Conservation (phyloP, 345 rosid species). For the Corchorus capsularis region DNA sequence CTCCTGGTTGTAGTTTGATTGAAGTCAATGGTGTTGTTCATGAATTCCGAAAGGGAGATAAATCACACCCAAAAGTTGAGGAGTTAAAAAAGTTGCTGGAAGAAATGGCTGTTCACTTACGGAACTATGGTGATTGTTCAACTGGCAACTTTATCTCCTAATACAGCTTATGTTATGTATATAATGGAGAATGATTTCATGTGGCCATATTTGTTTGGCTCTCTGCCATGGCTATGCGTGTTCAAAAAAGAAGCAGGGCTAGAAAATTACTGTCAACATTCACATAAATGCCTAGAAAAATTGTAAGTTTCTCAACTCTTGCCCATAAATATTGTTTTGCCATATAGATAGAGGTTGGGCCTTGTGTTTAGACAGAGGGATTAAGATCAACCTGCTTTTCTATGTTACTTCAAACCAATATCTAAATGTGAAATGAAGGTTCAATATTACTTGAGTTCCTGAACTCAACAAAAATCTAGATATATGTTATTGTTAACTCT, state of each 20-base stretch:
- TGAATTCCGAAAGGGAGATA: constrained; percentile 56
- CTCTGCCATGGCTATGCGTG: background rate
- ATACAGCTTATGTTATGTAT: background rate
- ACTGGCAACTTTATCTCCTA: background rate
- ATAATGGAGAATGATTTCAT: background rate
- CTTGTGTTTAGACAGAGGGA: background rate
- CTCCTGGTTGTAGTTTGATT: constrained; percentile 59
- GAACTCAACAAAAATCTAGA: no score
- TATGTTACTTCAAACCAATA: background rate
- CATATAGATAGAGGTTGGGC: background rate
- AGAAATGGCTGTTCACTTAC: constrained; percentile 33
- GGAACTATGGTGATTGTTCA: constrained; percentile 16
- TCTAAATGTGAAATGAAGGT: no score
- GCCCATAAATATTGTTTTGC: background rate
- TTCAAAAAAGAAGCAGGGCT: background rate
- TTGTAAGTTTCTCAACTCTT: background rate
- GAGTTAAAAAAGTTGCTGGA: constrained; percentile 34
- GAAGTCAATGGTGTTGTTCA: constrained; percentile 50
- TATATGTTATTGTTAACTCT: no score
- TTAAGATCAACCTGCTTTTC: background rate
- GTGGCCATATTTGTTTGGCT: constrained; percentile 5
- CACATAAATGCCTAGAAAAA: constrained; percentile 1
- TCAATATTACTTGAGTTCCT: no score
- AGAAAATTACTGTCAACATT: constrained; percentile 8
- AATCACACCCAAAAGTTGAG: constrained; percentile 36